A percentile compares a stretch with the other conserved stretches of the same genome.
These are phyloP conservation scores for Mycosarcoma maydis DNA, from an alignment of 1,284 basidiomycete species.

Conservation along the genomic window DNA sequence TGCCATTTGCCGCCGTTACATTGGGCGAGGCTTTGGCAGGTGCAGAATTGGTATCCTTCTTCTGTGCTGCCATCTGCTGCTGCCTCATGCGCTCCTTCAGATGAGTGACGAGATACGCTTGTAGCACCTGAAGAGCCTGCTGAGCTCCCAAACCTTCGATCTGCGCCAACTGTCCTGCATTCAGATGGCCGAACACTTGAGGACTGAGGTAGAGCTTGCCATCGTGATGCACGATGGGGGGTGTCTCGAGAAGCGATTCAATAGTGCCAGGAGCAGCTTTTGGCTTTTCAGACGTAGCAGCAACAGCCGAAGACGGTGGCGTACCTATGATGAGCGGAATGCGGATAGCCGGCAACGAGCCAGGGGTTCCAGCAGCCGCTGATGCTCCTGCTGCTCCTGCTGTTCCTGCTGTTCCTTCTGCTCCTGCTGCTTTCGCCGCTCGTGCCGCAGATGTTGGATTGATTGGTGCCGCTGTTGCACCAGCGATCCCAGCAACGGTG, in stretches of 20 bases:
- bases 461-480: not conserved
- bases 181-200: constrained; percentile 81
- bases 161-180: constrained; percentile 77
- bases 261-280: constrained; percentile 62
- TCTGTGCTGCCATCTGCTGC: constrained; percentile 61
- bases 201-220: constrained; percentile 85
- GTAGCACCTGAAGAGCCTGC: constrained; percentile 82
- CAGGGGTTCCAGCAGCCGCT: constrained; percentile 14
- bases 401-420: not conserved
- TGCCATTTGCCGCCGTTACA: constrained; percentile 1
- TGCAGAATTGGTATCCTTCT: constrained; percentile 29
- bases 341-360: constrained; percentile 33
- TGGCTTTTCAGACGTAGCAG: constrained; percentile 53
- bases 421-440: constrained; percentile 1
- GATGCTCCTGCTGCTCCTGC: constrained; percentile 5
- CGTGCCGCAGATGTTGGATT: constrained; percentile 5
- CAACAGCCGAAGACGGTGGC: constrained; percentile 69
- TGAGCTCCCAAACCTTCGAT: constrained; percentile 83
- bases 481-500: not conserved
- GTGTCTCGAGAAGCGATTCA: constrained; percentile 69
- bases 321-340: constrained; percentile 75
- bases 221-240: constrained; percentile 83
- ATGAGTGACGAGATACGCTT: constrained; percentile 83
- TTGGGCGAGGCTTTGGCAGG: constrained; percentile 4
- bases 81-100: constrained; percentile 79